Evolutionary conservation across 495 filamentous ascomycete genomes (phyloP).

Genomic region (Neurospora tetrasperma): DNA sequence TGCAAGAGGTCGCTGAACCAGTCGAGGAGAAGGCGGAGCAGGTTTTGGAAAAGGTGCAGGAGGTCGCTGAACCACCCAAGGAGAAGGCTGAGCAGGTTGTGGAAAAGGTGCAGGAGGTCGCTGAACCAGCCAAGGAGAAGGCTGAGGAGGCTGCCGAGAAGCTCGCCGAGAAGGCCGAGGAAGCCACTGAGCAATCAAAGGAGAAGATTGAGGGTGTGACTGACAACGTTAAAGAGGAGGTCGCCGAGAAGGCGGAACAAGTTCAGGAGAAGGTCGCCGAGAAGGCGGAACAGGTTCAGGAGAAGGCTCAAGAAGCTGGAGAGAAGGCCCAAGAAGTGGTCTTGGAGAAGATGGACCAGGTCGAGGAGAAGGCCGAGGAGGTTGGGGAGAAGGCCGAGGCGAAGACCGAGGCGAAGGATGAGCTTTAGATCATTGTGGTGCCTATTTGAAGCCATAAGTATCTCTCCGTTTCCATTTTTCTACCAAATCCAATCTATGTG

Average conservation of each 20-base stretch:
- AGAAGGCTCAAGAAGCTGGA: not conserved
- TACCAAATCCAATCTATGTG: not conserved
- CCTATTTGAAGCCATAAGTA: not conserved
- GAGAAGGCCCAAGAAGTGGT: not conserved
- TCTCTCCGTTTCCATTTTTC: not conserved
- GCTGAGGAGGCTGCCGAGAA: not conserved
- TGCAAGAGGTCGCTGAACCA: not conserved
- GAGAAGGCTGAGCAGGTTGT: not conserved
- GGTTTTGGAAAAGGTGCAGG: not conserved
- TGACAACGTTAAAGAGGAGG: not conserved
- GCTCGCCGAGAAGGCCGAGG: not conserved
- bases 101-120: not conserved
- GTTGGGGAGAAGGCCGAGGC: not conserved
- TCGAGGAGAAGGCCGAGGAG: not conserved
- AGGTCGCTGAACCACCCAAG: not conserved
- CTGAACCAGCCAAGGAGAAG: conserved; percentile 6
- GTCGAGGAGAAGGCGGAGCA: conserved; percentile 5
- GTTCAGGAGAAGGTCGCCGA: not conserved
- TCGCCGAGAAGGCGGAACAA: not conserved
- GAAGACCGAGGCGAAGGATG: not conserved
- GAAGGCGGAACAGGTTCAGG: not conserved
- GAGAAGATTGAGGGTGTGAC: not conserved
- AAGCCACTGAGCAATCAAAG: not conserved
- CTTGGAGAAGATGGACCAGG: not conserved
- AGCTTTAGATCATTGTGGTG: not conserved